Base-by-base conservation (phyloP, 1,139 yeast species). In the Taiozyma sp. region DNA sequence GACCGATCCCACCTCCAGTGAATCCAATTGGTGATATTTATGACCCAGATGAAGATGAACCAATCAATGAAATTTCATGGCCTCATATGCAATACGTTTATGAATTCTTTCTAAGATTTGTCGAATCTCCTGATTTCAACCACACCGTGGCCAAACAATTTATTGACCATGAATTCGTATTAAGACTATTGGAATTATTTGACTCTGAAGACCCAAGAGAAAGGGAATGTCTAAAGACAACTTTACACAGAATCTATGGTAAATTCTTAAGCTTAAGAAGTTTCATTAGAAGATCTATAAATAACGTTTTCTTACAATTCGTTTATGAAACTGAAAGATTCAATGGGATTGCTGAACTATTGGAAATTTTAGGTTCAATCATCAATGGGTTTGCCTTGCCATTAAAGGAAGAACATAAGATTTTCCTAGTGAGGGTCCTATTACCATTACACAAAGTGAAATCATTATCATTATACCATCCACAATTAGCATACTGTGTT, bases 11-110 rank as follows among this genome's bases (percentile, higher is more conserved):
- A 4, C 99, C 99, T 1, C 98, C 98, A 1, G 96, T 91, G 43
- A 93, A 95, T 67, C 98, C 98, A 4, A 80, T 91, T 42, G 99
- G 99, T 40, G 99, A 95, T 56, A 79, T 93, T 30, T 95, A 80
- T 68, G 99, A 95, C 63, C 99, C 99, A 0, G 99, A 93, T 71
- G 99, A 93, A 71, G 99, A 93, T 70, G 99, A 93, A 69, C 98
- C 98, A 2, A 96, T 93, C 43, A 83, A 83, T 63, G 99, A 95
- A 66, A 81, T 93, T 55, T 93, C 98, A 6, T 93, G 99, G 99
- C 97, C 99, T 5, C 99, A 93, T 68, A 93, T 95, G 97, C 96
- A 89, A 69, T 81, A 91, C 43, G 96, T 91, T 43, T 93, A 95
- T 71, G 98, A 93, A 67, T 89, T 93, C 64, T 93, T 93, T 66